Percentiles rank a stretch among this genome's conserved stretches.
Evolutionary conservation across 2,329 filamentous ascomycete genomes (phyloP).

Genomic region (Colletotrichum sp.): DNA sequence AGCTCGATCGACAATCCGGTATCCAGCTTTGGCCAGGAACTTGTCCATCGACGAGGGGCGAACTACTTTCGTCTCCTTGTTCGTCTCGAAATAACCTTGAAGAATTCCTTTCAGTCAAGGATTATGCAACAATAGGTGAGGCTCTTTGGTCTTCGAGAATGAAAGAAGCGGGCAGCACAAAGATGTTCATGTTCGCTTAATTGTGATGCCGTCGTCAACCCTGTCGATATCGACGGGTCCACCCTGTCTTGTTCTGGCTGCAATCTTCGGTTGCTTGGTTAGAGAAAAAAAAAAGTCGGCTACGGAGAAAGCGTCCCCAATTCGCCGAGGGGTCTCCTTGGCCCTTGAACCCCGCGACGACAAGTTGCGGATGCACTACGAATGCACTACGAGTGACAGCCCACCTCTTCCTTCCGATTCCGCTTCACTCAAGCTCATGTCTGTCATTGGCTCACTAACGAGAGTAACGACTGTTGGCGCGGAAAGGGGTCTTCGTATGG

Average conservation of each 20-base stretch:
- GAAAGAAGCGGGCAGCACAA: neutral
- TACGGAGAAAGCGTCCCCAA: neutral
- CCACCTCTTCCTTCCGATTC: slow-evolving; percentile 4
- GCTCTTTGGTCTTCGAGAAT: neutral
- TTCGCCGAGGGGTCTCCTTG: neutral
- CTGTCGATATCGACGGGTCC: slow-evolving; percentile 5
- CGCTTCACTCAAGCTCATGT: neutral
- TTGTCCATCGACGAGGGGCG: neutral
- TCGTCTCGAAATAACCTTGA: slow-evolving; percentile 9
- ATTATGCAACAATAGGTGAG: neutral
- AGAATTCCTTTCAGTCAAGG: neutral
- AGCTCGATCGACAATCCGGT: slow-evolving; percentile 3
- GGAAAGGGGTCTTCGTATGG: neutral
- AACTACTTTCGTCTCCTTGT: neutral
- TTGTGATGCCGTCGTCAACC: slow-evolving; percentile 13
- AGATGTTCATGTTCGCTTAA: slow-evolving; percentile 3
- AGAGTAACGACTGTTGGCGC: neutral
- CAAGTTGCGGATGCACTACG: neutral
- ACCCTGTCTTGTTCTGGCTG: slow-evolving; percentile 11
- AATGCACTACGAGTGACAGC: slow-evolving; percentile 1
- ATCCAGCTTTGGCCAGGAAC: neutral
- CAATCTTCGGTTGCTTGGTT: slow-evolving; percentile 19
- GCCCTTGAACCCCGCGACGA: slow-evolving; percentile 12
- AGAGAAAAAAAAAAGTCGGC: slow-evolving; percentile 4
- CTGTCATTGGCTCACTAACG: slow-evolving; percentile 15